phyloP scores from a whole-genome alignment of 345 rosid genomes.

The Geranium rotundifolium region DNA sequence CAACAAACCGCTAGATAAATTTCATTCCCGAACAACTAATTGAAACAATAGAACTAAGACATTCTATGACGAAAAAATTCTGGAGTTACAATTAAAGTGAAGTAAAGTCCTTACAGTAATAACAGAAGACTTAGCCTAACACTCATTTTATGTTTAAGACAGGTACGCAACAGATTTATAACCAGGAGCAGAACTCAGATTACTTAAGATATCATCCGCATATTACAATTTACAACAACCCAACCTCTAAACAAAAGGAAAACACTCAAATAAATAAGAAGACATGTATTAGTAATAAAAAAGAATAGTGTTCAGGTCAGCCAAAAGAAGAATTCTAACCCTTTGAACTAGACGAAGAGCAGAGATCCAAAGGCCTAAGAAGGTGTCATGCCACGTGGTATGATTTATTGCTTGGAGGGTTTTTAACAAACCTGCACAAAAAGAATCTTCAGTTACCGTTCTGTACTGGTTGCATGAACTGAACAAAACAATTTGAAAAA shows the following conservation, averaged over 20 bases:
- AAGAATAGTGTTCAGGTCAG: not conserved
- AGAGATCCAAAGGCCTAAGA: constrained; percentile 84
- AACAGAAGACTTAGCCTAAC: not conserved
- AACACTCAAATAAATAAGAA: not conserved
- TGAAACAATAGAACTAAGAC: not conserved
- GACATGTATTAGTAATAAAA: not conserved
- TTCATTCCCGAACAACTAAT: not conserved
- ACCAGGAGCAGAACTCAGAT: not conserved
- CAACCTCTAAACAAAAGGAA: not conserved
- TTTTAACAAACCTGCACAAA: constrained; percentile 64
- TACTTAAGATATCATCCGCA: not conserved
- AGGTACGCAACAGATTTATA: not conserved
- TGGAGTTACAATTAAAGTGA: not conserved
- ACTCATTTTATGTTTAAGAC: not conserved
- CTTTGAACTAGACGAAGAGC: constrained; percentile 94
- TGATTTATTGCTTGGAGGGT: constrained; percentile 70
- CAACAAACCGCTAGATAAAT: not conserved
- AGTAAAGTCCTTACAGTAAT: not conserved
- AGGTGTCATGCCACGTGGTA: constrained; percentile 85
- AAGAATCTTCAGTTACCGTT: constrained; percentile 6
- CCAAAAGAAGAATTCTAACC: constrained; percentile 33
- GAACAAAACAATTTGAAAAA: not conserved
- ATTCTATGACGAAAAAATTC: not conserved
- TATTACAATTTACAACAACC: no score
- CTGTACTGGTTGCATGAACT: not conserved